These are phyloP conservation scores for Pharus latifolius DNA, from an alignment of 176 grass and related monocot genomes.

Conservation along the genomic window DNA sequence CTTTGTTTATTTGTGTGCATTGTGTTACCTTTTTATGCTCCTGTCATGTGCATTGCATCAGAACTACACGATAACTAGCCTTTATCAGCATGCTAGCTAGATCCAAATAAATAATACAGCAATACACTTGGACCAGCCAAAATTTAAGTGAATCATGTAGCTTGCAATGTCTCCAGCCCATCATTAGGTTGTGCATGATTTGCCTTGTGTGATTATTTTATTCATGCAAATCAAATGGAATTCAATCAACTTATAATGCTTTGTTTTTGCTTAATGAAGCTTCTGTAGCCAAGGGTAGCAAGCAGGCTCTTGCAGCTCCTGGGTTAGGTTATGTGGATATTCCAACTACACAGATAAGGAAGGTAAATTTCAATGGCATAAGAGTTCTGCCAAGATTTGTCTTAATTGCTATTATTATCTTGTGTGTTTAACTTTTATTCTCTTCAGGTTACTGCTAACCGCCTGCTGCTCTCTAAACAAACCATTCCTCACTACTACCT, in stretches of 20 bases:
- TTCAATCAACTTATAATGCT: background rate
- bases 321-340: slow-evolving; percentile 62
- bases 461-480: slow-evolving; percentile 72
- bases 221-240: background rate
- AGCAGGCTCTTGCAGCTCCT: slow-evolving; percentile 32
- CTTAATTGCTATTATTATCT: background rate
- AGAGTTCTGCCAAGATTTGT: background rate
- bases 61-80: background rate
- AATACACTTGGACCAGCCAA: background rate
- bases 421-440: background rate
- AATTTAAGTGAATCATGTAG: background rate
- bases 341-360: slow-evolving; percentile 89
- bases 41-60: background rate
- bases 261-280: slow-evolving; percentile 28
- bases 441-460: slow-evolving; percentile 68
- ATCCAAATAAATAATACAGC: background rate
- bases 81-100: background rate
- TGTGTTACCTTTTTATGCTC: background rate
- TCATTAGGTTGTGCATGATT: background rate
- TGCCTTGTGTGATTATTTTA: background rate
- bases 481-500: slow-evolving; percentile 98
- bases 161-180: too few relatives aligned
- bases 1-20: background rate
- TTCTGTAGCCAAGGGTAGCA: slow-evolving; percentile 47
- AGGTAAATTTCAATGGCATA: slow-evolving; percentile 31